These are phyloP conservation scores for Pterula multifida DNA, from an alignment of 1,284 basidiomycete species.

Conservation along the genomic window DNA sequence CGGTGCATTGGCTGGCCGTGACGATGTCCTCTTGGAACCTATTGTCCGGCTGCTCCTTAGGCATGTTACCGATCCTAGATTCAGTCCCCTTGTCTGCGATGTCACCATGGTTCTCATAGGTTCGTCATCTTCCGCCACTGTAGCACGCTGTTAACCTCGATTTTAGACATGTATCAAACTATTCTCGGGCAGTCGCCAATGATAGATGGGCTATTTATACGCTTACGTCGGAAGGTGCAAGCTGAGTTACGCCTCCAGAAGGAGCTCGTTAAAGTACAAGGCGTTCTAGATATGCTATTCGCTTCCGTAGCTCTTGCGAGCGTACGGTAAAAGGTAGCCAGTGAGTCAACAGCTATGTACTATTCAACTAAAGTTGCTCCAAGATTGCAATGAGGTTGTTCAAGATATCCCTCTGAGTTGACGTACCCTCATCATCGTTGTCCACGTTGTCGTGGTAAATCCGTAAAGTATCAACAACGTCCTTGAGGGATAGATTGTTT, in stretches of 20 bases:
- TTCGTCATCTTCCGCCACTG: slow-evolving; percentile 23
- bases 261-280: slow-evolving; percentile 75
- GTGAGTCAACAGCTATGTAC: not conserved
- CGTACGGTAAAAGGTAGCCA: slow-evolving; percentile 4
- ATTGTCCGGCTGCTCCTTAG: slow-evolving; percentile 78
- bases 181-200: slow-evolving; percentile 90
- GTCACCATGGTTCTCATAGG: slow-evolving; percentile 77
- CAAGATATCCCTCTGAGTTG: slow-evolving; percentile 57
- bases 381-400: slow-evolving; percentile 58
- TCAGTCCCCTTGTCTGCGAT: slow-evolving; percentile 82
- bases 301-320: slow-evolving; percentile 40
- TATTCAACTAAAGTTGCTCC: slow-evolving; percentile 16
- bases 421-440: slow-evolving; percentile 25
- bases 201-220: slow-evolving; percentile 80
- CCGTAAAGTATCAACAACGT: slow-evolving; percentile 53
- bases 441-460: slow-evolving; percentile 67
- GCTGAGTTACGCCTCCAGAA: slow-evolving; percentile 87
- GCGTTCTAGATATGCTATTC: slow-evolving; percentile 89
- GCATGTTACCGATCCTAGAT: slow-evolving; percentile 83
- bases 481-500: slow-evolving; percentile 51
- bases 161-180: slow-evolving; percentile 80
- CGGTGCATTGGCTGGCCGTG: slow-evolving; percentile 79
- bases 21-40: slow-evolving; percentile 91
- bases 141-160: slow-evolving; percentile 7
- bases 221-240: slow-evolving; percentile 73